These are phyloP conservation scores for Cucurbita maxima DNA, from an alignment of 306 rosid genomes.

Conservation along the genomic window DNA sequence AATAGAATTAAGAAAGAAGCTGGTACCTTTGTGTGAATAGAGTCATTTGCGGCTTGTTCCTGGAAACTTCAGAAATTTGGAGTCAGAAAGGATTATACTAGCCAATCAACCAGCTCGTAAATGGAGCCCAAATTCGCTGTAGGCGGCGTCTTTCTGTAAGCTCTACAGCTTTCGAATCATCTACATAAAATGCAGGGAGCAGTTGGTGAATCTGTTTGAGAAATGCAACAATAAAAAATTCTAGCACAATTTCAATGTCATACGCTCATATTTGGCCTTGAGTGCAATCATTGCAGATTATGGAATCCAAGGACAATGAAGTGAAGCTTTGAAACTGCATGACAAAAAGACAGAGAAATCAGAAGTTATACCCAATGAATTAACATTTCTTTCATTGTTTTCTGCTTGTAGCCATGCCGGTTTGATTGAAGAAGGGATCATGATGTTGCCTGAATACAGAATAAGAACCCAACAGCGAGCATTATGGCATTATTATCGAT, in stretches of 20 bases:
- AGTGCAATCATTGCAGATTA: slow-evolving; percentile 70
- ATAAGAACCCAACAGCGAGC: slow-evolving; percentile 40
- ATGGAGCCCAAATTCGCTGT: background rate
- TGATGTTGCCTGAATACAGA: slow-evolving; percentile 36
- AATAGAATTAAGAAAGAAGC: too few relatives aligned
- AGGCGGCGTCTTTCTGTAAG: background rate
- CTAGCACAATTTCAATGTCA: slow-evolving; percentile 33
- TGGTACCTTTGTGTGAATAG: too few relatives aligned
- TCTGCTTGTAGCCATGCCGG: slow-evolving; percentile 86
- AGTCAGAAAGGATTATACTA: background rate
- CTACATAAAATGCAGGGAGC: slow-evolving; percentile 35
- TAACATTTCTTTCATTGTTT: slow-evolving; percentile 53
- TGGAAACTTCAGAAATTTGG: background rate
- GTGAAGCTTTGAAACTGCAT: slow-evolving; percentile 32
- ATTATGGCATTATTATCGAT: slow-evolving; percentile 61
- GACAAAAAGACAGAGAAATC: slow-evolving; percentile 38
- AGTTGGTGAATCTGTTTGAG: slow-evolving; percentile 28
- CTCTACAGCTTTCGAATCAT: too few relatives aligned
- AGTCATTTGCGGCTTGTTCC: too few relatives aligned
- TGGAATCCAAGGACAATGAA: slow-evolving; percentile 62
- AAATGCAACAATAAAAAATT: slow-evolving; percentile 21
- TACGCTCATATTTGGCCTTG: slow-evolving; percentile 40
- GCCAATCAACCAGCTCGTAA: background rate
- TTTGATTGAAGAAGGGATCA: slow-evolving; percentile 50
- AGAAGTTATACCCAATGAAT: slow-evolving; percentile 30